These are phyloP conservation scores for Yamadazyma pseudoaaseri DNA, from an alignment of 1,139 yeast genomes.

Conservation along the genomic window DNA sequence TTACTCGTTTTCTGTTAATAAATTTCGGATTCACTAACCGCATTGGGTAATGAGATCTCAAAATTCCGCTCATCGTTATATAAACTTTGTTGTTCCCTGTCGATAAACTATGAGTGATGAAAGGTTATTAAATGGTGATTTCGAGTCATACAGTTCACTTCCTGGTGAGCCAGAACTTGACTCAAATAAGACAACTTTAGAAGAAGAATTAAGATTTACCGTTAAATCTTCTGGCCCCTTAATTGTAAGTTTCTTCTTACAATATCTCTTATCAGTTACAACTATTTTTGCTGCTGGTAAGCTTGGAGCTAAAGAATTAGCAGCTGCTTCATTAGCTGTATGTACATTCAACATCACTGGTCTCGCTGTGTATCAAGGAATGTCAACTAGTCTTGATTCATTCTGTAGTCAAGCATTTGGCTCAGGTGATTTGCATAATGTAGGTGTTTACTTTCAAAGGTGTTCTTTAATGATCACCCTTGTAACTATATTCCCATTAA, in stretches of 20 bases:
- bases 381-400: constrained; percentile 55
- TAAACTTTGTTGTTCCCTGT: constrained; percentile 1
- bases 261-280: constrained; percentile 47
- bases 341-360: constrained; percentile 51
- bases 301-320: constrained; percentile 44
- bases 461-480: constrained; percentile 36
- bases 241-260: constrained; percentile 48
- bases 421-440: constrained; percentile 30
- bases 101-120: constrained; percentile 26
- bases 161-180: constrained; percentile 4
- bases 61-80: constrained; percentile 1
- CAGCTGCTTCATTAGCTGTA: constrained; percentile 49
- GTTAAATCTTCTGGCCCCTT: constrained; percentile 41
- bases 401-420: constrained; percentile 55
- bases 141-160: constrained; percentile 17
- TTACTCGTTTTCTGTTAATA: constrained; percentile 9
- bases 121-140: constrained; percentile 27
- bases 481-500: constrained; percentile 33
- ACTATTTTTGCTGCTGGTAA: constrained; percentile 51
- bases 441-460: constrained; percentile 40
- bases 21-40: constrained; percentile 2
- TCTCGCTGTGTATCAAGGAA: constrained; percentile 48
- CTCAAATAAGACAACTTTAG: constrained; percentile 7
- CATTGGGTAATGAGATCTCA: neutral
- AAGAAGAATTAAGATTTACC: constrained; percentile 29